Evolutionary conservation across 73 alveolate genomes (phyloP), one percentile per base, ranked within the genome.

Genomic region (Paramecium primaurelia): DNA sequence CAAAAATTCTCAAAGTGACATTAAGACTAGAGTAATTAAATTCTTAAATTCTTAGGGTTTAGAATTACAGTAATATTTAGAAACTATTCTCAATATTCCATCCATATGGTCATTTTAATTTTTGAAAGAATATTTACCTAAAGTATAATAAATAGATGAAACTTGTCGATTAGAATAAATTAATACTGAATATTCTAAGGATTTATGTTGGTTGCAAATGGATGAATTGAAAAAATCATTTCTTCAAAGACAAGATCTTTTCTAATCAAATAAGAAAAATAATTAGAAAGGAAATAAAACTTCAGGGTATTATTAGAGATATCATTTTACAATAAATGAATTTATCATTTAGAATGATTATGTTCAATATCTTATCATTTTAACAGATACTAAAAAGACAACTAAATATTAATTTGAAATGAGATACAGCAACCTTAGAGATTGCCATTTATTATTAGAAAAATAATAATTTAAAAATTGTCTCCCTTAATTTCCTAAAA

Each of bases 31-130:
- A 42, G 88, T 75, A 75, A 75, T 36, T 75, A 20, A 59, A 64
- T 64, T 64, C 14, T 1, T 80, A 45, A 54, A 18, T 54, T 54
- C 25, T 77, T 75, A 75, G 88, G 60, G 26, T 7, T 38, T 16
- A 75, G 88, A 75, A 42, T 42, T 75, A 18, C 12, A 75, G 60
- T 75, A 75, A 34, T 75, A 75, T 38, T 75, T 75, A 75, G 68
- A 75, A 75, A 11, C 18, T 9, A 20, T 42, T 25, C 18, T 75
- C 32, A 75, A 75, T 18, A 75, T 75, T n/a, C 68, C 58, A 30
- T 4, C 38, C 16, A 9, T 75, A 18, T 42, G 30, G 38, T 22
- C 88, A 14, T 75, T 75, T 42, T 9, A 16, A 38, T 12, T 42
- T 38, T 1, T 75, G 8, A 37, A 11, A 42, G 88, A 75, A n/a